Evolutionary conservation across 805 yeast species (phyloP).

Genomic region (Candida incommunis): DNA sequence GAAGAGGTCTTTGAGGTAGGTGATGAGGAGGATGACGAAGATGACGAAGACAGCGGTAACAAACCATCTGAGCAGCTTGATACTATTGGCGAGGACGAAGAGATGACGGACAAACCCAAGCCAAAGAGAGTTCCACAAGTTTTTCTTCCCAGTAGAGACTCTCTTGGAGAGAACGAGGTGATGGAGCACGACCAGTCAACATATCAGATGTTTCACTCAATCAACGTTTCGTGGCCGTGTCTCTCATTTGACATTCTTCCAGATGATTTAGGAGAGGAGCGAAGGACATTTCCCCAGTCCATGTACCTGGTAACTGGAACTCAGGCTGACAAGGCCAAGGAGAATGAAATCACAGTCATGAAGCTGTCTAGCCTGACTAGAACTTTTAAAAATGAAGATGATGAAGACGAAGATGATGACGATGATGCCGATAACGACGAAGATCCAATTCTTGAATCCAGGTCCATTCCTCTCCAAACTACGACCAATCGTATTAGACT

Average conservation of each 20-base stretch:
- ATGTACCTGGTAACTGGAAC: conserved; percentile 82
- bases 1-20: conserved; percentile 68
- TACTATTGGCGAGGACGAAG: conserved; percentile 15
- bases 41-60: conserved; percentile 27
- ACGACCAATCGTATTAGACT: conserved; percentile 85
- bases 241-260: conserved; percentile 81
- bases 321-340: conserved; percentile 76
- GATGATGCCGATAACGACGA: conserved; percentile 61
- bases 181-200: conserved; percentile 94
- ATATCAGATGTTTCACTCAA: conserved; percentile 91
- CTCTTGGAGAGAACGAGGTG: conserved; percentile 87
- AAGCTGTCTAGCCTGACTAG: conserved; percentile 70
- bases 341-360: conserved; percentile 77
- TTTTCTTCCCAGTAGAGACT: conserved; percentile 78
- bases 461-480: conserved; percentile 57
- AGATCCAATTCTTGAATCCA: conserved; percentile 78
- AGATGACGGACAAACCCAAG: conserved; percentile 17
- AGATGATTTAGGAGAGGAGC: conserved; percentile 72
- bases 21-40: conserved; percentile 56
- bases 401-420: conserved; percentile 58
- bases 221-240: conserved; percentile 95
- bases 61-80: conserved; percentile 10
- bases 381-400: conserved; percentile 76
- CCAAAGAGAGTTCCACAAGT: conserved; percentile 26
- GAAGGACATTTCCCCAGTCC: conserved; percentile 82